Base-by-base conservation (phyloP, 2,329 filamentous ascomycete species). In the Sclerotinia sclerotiorum region DNA sequence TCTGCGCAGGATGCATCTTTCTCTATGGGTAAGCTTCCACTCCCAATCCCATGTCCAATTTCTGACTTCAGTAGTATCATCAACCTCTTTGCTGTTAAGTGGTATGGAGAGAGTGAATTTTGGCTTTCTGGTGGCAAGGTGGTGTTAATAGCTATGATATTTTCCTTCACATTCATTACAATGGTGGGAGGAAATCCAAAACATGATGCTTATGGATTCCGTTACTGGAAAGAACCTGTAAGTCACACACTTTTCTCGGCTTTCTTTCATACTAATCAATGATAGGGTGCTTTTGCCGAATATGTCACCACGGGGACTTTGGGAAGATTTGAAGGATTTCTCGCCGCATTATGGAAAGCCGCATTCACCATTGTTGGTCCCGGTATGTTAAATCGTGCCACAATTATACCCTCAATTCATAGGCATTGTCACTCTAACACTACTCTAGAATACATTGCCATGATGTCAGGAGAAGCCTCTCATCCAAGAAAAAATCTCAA, bases 21-120 rank as follows among this genome's bases (percentile, higher is more conserved):
- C 75, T 81, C 15, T 82, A 81, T 72, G 85, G 80, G 84, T 88
- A 82, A 77, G 84, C 39, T 21, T 11, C 4, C 3, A 5, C 35
- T 11, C 35, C 39, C 61, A 17, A 52, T 8, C 1, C 17, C 17
- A 46, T 3, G 2, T 39, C 15, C 17, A 19, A 5, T 62, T 27
- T 29, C 29, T 65, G 74, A 68, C 65, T 65, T 70, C 66, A 49
- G 68, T 58, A 84, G 82, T 74, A 74, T 80, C 55, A 81, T 91
- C 73, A 91, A 92, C 73, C 74, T 90, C 54, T 84, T 91, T 70
- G 87, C 87, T 42, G 88, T 90, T 48, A 83, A 86, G 70, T 87
- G 81, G 79, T 91, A 88, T 73, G 89, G 89, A 71, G 88, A 91
- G 76, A 85, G 88, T 15, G 91, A 94, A 75, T 94, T 94, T 74